Conservation (phyloP, 164 flowering plant genomes). For the Tetrastigma voinierianum region DNA sequence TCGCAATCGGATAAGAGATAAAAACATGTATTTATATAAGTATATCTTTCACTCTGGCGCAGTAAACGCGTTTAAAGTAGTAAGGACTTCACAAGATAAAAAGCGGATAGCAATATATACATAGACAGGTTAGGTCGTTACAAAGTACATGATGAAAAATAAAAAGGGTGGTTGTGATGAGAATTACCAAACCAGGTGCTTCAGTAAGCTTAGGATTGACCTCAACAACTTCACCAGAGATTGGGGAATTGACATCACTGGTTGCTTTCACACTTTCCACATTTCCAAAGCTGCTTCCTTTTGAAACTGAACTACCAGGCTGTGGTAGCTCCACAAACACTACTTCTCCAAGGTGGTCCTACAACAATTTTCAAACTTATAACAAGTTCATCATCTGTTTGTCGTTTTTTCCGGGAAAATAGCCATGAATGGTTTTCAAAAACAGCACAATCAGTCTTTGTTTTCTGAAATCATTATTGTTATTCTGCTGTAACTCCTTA, state of each 20-base stretch:
- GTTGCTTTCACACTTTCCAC: constrained; percentile 99
- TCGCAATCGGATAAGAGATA: no score
- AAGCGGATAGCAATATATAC: no score
- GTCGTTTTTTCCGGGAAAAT: no score
- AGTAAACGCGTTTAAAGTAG: no score
- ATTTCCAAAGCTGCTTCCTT: constrained; percentile 74
- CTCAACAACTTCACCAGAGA: constrained; percentile 88
- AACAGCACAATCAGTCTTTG: no score
- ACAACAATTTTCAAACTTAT: background rate
- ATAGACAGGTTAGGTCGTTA: no score
- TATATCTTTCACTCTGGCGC: no score
- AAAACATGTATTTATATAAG: no score
- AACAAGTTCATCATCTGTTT: background rate
- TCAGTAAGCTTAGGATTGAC: constrained; percentile 73
- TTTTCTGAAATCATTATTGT: no score
- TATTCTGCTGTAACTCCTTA: no score
- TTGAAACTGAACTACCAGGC: constrained; percentile 43
- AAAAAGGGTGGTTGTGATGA: background rate
- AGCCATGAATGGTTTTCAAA: no score
- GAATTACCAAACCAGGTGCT: constrained; percentile 75
- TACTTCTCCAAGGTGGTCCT: constrained; percentile 95
- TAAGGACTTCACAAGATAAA: no score
- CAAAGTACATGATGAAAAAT: background rate
- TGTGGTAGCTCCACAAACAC: constrained; percentile 97
- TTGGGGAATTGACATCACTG: constrained; percentile 91